Base-by-base conservation (phyloP, 345 rosid species). In the Turnera subulata region DNA sequence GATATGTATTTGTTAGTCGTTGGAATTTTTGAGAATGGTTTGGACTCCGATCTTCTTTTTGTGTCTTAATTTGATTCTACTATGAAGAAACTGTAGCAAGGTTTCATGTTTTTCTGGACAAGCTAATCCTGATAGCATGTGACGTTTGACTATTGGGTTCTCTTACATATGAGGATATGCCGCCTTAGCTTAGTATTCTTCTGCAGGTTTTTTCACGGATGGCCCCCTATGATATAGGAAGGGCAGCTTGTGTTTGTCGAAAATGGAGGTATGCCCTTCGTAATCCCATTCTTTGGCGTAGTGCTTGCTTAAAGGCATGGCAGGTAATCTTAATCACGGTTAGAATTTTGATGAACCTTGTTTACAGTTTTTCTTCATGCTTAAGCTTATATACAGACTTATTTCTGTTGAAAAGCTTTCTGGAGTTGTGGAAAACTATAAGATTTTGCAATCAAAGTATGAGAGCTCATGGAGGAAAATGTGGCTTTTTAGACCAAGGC, bases 381-480 rank as follows among this genome's bases (percentile, higher is more conserved):
- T 42, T 38, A 58, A 55, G 25, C 53, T 44, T 20, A 38, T 22
- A 49, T 26, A 10, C 56, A 39, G 57, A 32, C 58, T 23, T 60
- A 53, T 61, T 53, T 29, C 24, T 35, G 16, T 45, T 32, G 23
- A 76, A 70, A 64, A 83, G 93, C 76, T 76, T 21, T 75, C 78
- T 60, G 96, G 98, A n/a, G 67, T 83, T 55, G 79, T 86, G 69
- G 96, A 86, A 58, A 92, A 89, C 66, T 92, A 89, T 70, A 76
- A 66, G 71, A 62, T 78, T 49, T 80, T 92, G 80, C 98, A 86
- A 76, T 81, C 83, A 42, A 83, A 69, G 23, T 84, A 84, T 56
- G 88, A 82, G 58, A 91, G 96, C 48, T 92, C 98, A 11, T 92
- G 96, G 98, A 86, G 91, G 74, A 92, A 89, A 77, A 92, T 92